These are phyloP conservation scores for Xylaria intraflava DNA, from an alignment of 495 filamentous ascomycete species.

Conservation along the genomic window DNA sequence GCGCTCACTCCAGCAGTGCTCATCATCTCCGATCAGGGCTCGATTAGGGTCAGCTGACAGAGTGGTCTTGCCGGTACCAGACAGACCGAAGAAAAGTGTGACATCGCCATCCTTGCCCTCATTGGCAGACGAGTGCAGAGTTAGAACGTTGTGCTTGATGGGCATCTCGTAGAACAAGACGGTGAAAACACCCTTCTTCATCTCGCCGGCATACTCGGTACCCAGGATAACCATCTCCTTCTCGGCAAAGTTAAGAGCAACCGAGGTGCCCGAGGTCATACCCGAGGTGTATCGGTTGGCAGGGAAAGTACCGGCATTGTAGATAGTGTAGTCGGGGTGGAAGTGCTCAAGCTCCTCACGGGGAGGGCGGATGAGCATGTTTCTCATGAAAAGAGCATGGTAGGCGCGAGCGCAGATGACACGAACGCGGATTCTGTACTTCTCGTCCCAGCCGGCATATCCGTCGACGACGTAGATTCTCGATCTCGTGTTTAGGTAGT, in stretches of 20 bases:
- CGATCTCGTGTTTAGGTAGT: constrained; percentile 97
- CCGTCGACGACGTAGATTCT: constrained; percentile 98
- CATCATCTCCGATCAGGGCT: constrained; percentile 93
- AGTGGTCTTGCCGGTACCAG: constrained; percentile 97
- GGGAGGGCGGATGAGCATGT: constrained; percentile 96
- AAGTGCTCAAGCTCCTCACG: constrained; percentile 89
- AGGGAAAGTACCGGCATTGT: constrained; percentile 97
- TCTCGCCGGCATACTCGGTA: constrained; percentile 98
- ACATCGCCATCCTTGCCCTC: constrained; percentile 83
- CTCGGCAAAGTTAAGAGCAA: constrained; percentile 76
- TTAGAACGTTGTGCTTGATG: constrained; percentile 97
- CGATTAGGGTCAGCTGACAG: constrained; percentile 96
- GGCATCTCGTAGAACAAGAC: constrained; percentile 99
- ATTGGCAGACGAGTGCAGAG: constrained; percentile 91
- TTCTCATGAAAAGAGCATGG: constrained; percentile 99
- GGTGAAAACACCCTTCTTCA: constrained; percentile 99
- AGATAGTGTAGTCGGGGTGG: constrained; percentile 98
- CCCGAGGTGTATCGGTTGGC: constrained; percentile 97
- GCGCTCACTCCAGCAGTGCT: constrained; percentile 97
- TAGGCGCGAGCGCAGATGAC: constrained; percentile 98
- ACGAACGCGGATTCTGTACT: constrained; percentile 94
- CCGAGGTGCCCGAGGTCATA: constrained; percentile 87
- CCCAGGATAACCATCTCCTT: constrained; percentile 95
- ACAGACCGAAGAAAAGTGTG: constrained; percentile 98
- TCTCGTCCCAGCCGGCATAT: constrained; percentile 96